Conservation (phyloP, 2,329 filamentous ascomycete species). For the Xylaria sp. region DNA sequence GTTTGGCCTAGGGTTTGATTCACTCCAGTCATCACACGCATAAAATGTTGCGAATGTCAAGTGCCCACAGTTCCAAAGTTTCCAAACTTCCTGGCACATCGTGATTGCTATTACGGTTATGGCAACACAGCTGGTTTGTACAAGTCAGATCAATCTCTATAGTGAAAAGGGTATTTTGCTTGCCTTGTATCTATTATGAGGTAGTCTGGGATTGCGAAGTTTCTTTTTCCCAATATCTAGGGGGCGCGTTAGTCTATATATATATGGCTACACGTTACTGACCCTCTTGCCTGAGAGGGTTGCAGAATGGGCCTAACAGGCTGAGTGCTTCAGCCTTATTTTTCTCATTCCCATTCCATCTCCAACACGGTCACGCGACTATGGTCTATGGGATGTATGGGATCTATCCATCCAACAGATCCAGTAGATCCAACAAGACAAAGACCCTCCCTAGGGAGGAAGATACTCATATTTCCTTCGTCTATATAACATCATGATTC, state of each 20-base stretch:
- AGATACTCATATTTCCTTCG: too few relatives aligned
- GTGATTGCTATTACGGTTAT: constrained; percentile 5
- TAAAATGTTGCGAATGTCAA: constrained; percentile 13
- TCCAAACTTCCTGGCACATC: constrained; percentile 25
- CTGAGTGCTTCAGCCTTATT: too few relatives aligned
- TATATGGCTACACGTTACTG: too few relatives aligned
- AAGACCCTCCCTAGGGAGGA: too few relatives aligned
- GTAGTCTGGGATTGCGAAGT: background rate
- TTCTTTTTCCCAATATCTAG: background rate
- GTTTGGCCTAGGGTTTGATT: constrained; percentile 16
- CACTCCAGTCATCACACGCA: constrained; percentile 23
- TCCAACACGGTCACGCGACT: too few relatives aligned
- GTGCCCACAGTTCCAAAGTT: constrained; percentile 4
- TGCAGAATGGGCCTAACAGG: too few relatives aligned
- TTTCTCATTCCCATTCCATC: too few relatives aligned
- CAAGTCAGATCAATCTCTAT: background rate
- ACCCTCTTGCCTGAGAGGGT: too few relatives aligned
- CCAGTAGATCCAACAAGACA: too few relatives aligned
- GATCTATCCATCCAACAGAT: too few relatives aligned
- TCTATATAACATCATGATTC: too few relatives aligned
- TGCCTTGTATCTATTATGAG: background rate
- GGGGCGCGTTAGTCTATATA: background rate
- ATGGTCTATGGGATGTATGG: too few relatives aligned
- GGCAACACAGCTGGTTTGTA: background rate
- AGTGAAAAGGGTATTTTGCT: background rate